Percentiles rank a stretch among this genome's conserved stretches.
phyloP scores from a whole-genome alignment of 1,284 basidiomycete species.

The Boletellus deceptivus region DNA sequence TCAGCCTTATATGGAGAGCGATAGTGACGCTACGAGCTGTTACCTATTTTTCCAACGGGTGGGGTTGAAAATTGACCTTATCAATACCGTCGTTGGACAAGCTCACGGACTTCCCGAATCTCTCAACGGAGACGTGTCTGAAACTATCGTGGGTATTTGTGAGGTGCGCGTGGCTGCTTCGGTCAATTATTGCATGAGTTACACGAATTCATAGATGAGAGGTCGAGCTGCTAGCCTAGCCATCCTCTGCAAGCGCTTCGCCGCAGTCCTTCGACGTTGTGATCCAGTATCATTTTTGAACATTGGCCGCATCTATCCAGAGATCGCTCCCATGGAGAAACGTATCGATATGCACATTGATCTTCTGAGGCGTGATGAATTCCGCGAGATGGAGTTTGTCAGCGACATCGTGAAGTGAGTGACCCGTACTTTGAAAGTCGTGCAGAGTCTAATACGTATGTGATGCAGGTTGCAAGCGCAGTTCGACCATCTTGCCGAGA shows the following conservation, averaged over 20 bases:
- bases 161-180: slow-evolving; percentile 54
- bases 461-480: slow-evolving; percentile 76
- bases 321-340: slow-evolving; percentile 86
- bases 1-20: slow-evolving; percentile 80
- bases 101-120: slow-evolving; percentile 81
- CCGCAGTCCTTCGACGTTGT: slow-evolving; percentile 74
- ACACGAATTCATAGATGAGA: slow-evolving; percentile 56
- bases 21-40: slow-evolving; percentile 82
- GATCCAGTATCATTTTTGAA: slow-evolving; percentile 81
- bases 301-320: slow-evolving; percentile 80
- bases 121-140: slow-evolving; percentile 76
- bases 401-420: slow-evolving; percentile 82
- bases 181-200: background rate
- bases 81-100: slow-evolving; percentile 78
- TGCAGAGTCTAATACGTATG: background rate
- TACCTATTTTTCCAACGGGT: slow-evolving; percentile 91
- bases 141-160: slow-evolving; percentile 84
- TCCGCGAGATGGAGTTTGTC: slow-evolving; percentile 90
- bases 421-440: background rate
- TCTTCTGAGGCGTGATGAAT: slow-evolving; percentile 80
- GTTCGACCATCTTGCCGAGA: slow-evolving; percentile 86
- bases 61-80: slow-evolving; percentile 80
- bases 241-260: slow-evolving; percentile 83
- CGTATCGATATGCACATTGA: slow-evolving; percentile 90
- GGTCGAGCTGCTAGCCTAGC: slow-evolving; percentile 78